A percentile compares a stretch with the other conserved stretches of the same genome.
These are phyloP conservation scores for Phytophthora pini DNA, from an alignment of 352 stramenopile genomes.

Conservation along the genomic window DNA sequence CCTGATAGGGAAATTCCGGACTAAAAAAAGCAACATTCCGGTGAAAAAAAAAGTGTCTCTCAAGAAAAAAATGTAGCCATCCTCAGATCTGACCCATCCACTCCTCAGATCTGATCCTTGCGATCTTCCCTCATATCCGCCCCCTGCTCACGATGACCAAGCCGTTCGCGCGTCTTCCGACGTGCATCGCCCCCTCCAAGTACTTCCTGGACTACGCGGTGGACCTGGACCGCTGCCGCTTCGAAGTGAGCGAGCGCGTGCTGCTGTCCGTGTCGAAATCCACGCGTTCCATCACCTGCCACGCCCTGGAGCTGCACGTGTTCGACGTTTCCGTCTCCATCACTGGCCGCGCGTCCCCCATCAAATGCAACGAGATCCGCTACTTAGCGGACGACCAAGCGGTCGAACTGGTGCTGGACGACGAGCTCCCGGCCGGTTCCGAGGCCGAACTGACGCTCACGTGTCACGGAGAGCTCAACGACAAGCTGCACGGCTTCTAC, in stretches of 20 bases:
- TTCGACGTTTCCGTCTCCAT: conserved; percentile 70
- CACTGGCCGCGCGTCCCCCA: conserved; percentile 24
- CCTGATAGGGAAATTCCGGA: neutral
- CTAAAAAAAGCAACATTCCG: no score
- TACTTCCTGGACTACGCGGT: conserved; percentile 86
- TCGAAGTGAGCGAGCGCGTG: conserved; percentile 73
- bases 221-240: conserved; percentile 75
- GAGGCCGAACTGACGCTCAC: conserved; percentile 49
- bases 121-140: neutral
- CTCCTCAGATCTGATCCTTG: conserved; percentile 6
- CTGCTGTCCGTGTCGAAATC: conserved; percentile 62
- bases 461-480: conserved; percentile 83
- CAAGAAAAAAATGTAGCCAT: no score
- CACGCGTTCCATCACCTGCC: conserved; percentile 89
- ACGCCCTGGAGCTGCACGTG: conserved; percentile 94
- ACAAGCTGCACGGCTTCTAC: conserved; percentile 98
- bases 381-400: conserved; percentile 63
- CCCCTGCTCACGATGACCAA: conserved; percentile 25
- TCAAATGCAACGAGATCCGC: conserved; percentile 64
- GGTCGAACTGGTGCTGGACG: conserved; percentile 58
- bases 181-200: conserved; percentile 57
- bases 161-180: conserved; percentile 74
- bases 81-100: no score
- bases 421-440: conserved; percentile 44
- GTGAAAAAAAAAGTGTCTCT: no score